Percentiles rank a stretch among this genome's conserved stretches.
phyloP scores from a whole-genome alignment of 2,329 filamentous ascomycete genomes.

The Sphaerulina populicola region DNA sequence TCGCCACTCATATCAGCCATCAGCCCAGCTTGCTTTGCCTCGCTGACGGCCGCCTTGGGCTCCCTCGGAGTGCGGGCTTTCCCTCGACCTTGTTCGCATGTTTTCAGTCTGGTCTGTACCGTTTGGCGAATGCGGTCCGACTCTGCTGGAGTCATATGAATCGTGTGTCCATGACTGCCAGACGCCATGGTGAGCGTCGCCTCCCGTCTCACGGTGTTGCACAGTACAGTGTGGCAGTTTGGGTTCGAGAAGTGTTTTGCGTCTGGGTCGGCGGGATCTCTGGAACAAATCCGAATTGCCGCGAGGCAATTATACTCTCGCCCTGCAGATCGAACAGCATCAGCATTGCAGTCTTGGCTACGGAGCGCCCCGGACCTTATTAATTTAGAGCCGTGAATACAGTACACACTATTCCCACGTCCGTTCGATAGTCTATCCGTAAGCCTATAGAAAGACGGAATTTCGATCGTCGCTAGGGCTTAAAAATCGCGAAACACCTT shows the following conservation, averaged over 20 bases:
- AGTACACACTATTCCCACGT: no score
- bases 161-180: constrained; percentile 4
- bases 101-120: constrained; percentile 8
- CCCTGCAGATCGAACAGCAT: not conserved
- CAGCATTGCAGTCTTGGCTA: not conserved
- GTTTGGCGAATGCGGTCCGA: constrained; percentile 8
- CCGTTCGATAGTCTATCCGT: no score
- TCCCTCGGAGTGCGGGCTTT: constrained; percentile 7
- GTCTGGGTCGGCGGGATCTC: not conserved
- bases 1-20: constrained; percentile 15
- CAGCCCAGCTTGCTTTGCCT: constrained; percentile 8
- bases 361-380: not conserved
- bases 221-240: not conserved
- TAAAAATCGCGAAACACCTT: no score
- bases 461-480: no score
- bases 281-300: not conserved
- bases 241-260: not conserved
- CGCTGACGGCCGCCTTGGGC: constrained; percentile 4
- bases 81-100: constrained; percentile 8
- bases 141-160: constrained; percentile 9
- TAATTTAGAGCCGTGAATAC: not conserved
- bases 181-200: not conserved
- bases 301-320: not conserved
- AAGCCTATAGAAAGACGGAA: no score
- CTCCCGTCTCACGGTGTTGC: not conserved